Evolutionary conservation across 2,329 filamentous ascomycete species (phyloP).

Genomic region (Rutstroemia sp.): DNA sequence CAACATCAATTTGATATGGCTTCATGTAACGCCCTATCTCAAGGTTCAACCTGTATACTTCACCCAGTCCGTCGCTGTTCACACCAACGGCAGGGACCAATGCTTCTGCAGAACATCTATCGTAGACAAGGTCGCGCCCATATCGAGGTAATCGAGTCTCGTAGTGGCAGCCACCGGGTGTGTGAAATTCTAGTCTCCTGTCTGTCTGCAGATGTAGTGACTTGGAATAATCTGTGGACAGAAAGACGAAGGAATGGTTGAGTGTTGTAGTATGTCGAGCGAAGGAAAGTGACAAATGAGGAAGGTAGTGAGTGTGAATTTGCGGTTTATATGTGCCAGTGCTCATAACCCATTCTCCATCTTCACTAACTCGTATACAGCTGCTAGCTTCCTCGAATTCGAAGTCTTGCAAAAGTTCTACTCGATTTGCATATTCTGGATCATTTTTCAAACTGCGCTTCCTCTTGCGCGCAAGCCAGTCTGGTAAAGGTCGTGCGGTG

Average conservation of each 20-base stretch:
- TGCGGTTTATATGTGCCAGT: slow-evolving; percentile 73
- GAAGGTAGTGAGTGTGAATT: slow-evolving; percentile 92
- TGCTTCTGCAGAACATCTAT: slow-evolving; percentile 73
- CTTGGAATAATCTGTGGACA: slow-evolving; percentile 89
- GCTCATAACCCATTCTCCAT: slow-evolving; percentile 96
- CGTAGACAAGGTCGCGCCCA: slow-evolving; percentile 82
- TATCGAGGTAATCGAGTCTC: slow-evolving; percentile 86
- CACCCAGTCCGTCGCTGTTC: slow-evolving; percentile 76
- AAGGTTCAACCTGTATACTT: slow-evolving; percentile 88
- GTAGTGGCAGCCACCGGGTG: slow-evolving; percentile 79
- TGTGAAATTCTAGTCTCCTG: slow-evolving; percentile 88
- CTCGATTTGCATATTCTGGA: slow-evolving; percentile 83
- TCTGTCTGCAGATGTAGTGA: slow-evolving; percentile 90
- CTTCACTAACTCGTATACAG: slow-evolving; percentile 83
- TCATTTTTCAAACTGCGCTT: slow-evolving; percentile 92
- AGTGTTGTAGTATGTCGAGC: slow-evolving; percentile 85
- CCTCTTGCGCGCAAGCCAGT: slow-evolving; percentile 86
- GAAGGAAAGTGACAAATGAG: slow-evolving; percentile 89
- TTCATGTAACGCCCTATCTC: slow-evolving; percentile 92
- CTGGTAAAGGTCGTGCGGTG: slow-evolving; percentile 78
- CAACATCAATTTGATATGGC: slow-evolving; percentile 85
- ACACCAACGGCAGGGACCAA: slow-evolving; percentile 83
- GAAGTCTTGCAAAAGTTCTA: slow-evolving; percentile 95
- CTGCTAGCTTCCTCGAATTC: slow-evolving; percentile 94
- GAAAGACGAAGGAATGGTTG: slow-evolving; percentile 83